A percentile compares a stretch with the other conserved stretches of the same genome.
Conservation (phyloP, 345 rosid genomes). For the Excoecaria agallocha region DNA sequence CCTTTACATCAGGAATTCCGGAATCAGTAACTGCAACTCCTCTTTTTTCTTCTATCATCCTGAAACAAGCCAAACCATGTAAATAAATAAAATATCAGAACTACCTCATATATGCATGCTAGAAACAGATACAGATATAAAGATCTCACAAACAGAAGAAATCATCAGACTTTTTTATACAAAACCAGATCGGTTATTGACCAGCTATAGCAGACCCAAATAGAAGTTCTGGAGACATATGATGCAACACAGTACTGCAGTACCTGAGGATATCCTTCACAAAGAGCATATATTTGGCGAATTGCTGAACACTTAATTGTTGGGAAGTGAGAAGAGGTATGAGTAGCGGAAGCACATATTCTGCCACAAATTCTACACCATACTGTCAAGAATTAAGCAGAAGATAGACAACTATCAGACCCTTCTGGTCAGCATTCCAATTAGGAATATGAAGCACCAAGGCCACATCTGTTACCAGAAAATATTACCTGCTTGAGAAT, state of each 20-base stretch:
- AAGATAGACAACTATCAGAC: conserved; percentile 11
- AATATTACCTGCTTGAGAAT: conserved; percentile 72
- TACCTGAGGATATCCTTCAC: conserved; percentile 90
- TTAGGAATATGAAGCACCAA: conserved; percentile 10
- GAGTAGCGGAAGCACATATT: conserved; percentile 83
- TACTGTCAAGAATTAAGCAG: conserved; percentile 41
- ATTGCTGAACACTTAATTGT: conserved; percentile 87
- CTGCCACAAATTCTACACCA: conserved; percentile 86
- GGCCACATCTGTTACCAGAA: background rate
- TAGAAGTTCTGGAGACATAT: background rate
- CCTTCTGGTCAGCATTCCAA: background rate
- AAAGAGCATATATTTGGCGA: conserved; percentile 91
- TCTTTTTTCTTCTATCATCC: conserved; percentile 83
- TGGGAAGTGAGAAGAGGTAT: conserved; percentile 88
- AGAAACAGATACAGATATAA: background rate
- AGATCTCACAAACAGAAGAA: background rate
- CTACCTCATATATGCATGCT: background rate
- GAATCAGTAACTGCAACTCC: conserved; percentile 67
- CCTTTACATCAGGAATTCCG: conserved; percentile 55
- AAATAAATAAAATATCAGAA: background rate
- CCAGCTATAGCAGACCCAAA: background rate
- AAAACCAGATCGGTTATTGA: background rate
- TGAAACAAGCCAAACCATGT: conserved; percentile 23
- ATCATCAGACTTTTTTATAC: background rate
- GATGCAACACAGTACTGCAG: conserved; percentile 2